Percentiles rank a stretch among this genome's conserved stretches.
These are phyloP conservation scores for Boletus sp. DNA, from an alignment of 1,284 basidiomycete species.

Conservation along the genomic window DNA sequence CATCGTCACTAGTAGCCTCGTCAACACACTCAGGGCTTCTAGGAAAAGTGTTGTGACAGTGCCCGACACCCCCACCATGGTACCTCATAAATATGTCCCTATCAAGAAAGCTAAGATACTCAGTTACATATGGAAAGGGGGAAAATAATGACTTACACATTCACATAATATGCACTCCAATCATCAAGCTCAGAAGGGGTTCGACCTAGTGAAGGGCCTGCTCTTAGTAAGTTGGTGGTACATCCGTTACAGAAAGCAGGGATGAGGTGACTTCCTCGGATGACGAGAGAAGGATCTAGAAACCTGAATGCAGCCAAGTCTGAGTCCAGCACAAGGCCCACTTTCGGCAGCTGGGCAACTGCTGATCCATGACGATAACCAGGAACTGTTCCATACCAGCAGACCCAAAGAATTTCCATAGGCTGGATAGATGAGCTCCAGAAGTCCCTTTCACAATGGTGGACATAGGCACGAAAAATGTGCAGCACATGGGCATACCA, in stretches of 20 bases:
- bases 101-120: constrained; percentile 16
- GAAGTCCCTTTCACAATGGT: constrained; percentile 12
- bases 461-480: constrained; percentile 34
- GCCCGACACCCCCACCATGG: constrained; percentile 11
- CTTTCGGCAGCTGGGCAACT: too few species aligned
- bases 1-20: not conserved
- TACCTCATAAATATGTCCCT: constrained; percentile 21
- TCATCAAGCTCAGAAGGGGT: constrained; percentile 10
- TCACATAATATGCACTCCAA: constrained; percentile 23
- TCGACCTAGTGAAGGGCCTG: constrained; percentile 7
- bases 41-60: constrained; percentile 5
- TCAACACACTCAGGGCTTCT: not conserved
- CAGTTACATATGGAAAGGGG: not conserved
- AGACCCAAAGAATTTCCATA: constrained; percentile 17
- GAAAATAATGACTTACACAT: constrained; percentile 15
- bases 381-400: too few species aligned
- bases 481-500: constrained; percentile 25
- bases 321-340: too few species aligned
- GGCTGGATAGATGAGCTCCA: constrained; percentile 10
- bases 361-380: too few species aligned
- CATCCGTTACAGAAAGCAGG: constrained; percentile 34
- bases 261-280: constrained; percentile 37
- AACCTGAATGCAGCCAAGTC: too few species aligned
- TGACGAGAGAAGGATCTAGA: too few species aligned
- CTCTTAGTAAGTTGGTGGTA: constrained; percentile 10